A percentile compares a stretch with the other conserved stretches of the same genome.
Evolutionary conservation across 2,329 filamentous ascomycete species (phyloP).

Genomic region (Cercospora beticola): DNA sequence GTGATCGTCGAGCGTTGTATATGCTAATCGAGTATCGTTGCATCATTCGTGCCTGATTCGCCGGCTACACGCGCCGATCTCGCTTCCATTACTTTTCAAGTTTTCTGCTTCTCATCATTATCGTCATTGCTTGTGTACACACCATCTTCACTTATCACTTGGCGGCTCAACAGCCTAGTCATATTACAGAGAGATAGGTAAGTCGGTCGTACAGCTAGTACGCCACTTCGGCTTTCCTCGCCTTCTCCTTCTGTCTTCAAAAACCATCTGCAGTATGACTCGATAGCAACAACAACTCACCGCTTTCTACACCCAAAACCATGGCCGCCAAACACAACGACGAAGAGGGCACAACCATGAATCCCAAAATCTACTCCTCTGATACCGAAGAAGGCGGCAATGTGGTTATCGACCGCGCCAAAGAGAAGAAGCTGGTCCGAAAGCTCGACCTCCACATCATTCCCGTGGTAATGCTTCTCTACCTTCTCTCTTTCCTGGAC

Average conservation of each 20-base stretch:
- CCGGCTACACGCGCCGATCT: not conserved
- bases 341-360: not conserved
- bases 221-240: not conserved
- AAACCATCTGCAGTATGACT: not conserved
- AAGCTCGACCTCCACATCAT: constrained; percentile 66
- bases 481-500: constrained; percentile 74
- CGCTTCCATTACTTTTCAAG: not conserved
- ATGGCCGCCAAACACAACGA: not conserved
- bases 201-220: not conserved
- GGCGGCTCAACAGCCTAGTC: not conserved
- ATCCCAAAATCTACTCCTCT: not conserved
- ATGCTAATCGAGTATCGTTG: not conserved
- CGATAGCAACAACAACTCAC: not conserved
- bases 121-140: not conserved
- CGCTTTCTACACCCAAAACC: not conserved
- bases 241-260: not conserved
- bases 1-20: not conserved
- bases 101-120: not conserved
- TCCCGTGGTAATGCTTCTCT: constrained; percentile 66
- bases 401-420: constrained; percentile 38
- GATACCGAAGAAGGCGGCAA: constrained; percentile 9
- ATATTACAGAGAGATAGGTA: not conserved
- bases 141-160: not conserved
- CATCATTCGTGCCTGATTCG: not conserved
- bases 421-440: constrained; percentile 58